Conservation (phyloP, 495 filamentous ascomycete genomes). For the Daldinia loculata region DNA sequence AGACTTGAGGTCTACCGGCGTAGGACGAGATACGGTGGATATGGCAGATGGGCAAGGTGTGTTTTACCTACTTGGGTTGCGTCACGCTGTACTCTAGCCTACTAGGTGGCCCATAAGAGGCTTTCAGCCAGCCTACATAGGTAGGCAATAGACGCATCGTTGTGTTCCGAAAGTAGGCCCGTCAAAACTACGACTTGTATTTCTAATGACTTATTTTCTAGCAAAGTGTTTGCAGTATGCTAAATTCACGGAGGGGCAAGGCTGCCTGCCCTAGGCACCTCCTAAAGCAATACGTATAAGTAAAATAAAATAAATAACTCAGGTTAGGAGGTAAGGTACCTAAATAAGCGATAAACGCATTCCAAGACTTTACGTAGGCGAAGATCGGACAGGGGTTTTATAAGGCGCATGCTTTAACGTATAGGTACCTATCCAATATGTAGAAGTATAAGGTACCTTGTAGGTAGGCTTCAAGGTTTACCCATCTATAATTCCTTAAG, state of each 20-base stretch:
- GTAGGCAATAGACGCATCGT: conserved; percentile 2
- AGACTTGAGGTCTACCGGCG: not conserved
- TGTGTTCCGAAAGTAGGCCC: not conserved
- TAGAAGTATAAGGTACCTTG: not conserved
- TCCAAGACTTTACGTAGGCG: not conserved
- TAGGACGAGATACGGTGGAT: not conserved
- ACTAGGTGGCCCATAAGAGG: not conserved
- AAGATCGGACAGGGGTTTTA: not conserved
- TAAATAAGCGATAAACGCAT: not conserved
- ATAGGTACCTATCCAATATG: not conserved
- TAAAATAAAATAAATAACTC: not conserved
- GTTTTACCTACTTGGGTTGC: not conserved
- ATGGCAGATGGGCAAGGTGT: not conserved
- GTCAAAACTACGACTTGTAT: not conserved
- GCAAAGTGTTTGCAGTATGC: not conserved
- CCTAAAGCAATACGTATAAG: not conserved
- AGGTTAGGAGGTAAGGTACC: not conserved
- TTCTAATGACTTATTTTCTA: not conserved
- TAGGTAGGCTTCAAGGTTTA: no score
- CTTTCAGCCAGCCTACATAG: not conserved
- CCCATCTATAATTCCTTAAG: not conserved
- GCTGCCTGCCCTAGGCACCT: not conserved
- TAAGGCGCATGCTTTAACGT: not conserved
- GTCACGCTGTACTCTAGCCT: not conserved
- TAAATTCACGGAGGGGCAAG: not conserved